These are phyloP conservation scores for Spiraea crenata DNA, from an alignment of 331 rosid species.

Conservation along the genomic window DNA sequence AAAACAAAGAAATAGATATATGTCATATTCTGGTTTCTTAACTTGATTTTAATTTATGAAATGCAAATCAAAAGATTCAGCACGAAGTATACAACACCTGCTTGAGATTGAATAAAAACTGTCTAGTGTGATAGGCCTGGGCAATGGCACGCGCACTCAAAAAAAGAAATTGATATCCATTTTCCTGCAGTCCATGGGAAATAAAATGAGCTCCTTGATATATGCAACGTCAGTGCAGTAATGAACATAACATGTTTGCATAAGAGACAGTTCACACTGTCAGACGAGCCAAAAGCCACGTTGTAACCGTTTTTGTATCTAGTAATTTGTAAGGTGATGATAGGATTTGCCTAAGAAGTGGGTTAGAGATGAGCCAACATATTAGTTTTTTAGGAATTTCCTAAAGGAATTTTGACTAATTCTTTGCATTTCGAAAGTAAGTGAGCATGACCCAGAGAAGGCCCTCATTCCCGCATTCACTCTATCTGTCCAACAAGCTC, in stretches of 20 bases:
- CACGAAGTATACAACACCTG: conserved; percentile 55
- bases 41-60: conserved; percentile 17
- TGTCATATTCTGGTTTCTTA: conserved; percentile 11
- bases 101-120: conserved; percentile 81
- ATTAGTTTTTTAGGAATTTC: neutral
- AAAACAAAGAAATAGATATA: conserved; percentile 19
- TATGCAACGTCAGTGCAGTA: conserved; percentile 4
- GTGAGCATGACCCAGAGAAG: too few species aligned
- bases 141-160: conserved; percentile 98
- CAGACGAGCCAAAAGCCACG: neutral
- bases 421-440: too few species aligned
- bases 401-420: neutral
- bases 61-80: conserved; percentile 11
- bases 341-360: conserved; percentile 5
- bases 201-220: conserved; percentile 10
- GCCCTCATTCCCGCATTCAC: too few species aligned
- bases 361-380: conserved; percentile 23
- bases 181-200: conserved; percentile 61
- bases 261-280: neutral
- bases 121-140: conserved; percentile 82
- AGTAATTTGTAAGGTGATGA: neutral
- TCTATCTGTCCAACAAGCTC: too few species aligned
- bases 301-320: neutral
- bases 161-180: conserved; percentile 91
- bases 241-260: neutral